Evolutionary conservation across 257 asterid species (phyloP).

Genomic region (Solanum neorickii): DNA sequence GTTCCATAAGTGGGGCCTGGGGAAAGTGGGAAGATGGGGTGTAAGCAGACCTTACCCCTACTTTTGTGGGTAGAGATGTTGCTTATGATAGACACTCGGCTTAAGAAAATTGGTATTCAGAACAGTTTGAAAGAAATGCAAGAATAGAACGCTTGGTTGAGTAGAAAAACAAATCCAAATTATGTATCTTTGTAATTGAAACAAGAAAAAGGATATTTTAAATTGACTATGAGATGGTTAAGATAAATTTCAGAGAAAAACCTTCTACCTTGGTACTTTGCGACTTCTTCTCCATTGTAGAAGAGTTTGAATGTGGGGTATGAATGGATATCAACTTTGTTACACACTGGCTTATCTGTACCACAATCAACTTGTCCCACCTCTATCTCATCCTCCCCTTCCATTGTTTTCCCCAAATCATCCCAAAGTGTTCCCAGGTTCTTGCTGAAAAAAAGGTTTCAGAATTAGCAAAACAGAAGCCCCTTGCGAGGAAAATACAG

Average conservation of each 20-base stretch:
- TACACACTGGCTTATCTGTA: constrained; percentile 59
- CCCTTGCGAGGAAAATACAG: neutral
- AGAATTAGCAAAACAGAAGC: neutral
- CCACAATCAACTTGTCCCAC: constrained; percentile 91
- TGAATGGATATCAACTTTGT: constrained; percentile 87
- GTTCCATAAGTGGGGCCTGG: neutral
- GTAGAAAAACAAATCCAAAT: neutral
- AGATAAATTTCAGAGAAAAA: neutral
- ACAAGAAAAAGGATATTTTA: neutral
- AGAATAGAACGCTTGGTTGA: neutral
- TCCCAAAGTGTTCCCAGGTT: constrained; percentile 93
- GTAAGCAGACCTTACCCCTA: neutral
- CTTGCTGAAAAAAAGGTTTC: constrained; percentile 40
- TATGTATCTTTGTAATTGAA: neutral
- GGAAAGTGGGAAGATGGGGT: neutral
- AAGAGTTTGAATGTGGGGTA: constrained; percentile 94
- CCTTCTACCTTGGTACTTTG: constrained; percentile 68
- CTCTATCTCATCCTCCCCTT: constrained; percentile 95
- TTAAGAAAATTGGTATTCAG: neutral
- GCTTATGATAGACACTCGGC: neutral
- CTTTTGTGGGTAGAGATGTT: neutral
- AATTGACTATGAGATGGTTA: neutral
- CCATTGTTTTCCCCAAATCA: constrained; percentile 89
- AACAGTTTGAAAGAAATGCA: neutral
- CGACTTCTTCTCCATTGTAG: constrained; percentile 85